A percentile compares a stretch with the other conserved stretches of the same genome.
These are phyloP conservation scores for Funneliformis geosporum DNA, from an alignment of 192 early-diverging fungal species.

Conservation along the genomic window DNA sequence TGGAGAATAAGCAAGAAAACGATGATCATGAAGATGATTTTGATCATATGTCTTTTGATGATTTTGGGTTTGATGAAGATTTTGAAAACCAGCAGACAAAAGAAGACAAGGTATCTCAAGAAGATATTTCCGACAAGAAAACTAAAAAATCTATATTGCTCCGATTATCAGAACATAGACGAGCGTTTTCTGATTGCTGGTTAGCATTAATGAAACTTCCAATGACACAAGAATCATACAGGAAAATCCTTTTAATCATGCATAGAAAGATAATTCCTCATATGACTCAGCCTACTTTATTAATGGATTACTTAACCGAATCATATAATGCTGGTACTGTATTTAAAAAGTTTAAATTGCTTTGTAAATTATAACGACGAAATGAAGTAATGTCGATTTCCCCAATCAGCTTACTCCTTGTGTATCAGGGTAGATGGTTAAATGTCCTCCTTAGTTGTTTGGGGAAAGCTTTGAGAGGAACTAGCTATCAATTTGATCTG, in stretches of 20 bases:
- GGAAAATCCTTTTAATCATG: slow-evolving; percentile 76
- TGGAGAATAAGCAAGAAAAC: slow-evolving; percentile 31
- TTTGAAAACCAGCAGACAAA: background rate
- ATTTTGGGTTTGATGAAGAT: slow-evolving; percentile 18
- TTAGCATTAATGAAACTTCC: slow-evolving; percentile 71
- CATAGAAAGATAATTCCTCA: slow-evolving; percentile 91
- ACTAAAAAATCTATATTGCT: slow-evolving; percentile 13
- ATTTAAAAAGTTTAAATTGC: background rate
- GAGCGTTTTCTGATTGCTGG: slow-evolving; percentile 82
- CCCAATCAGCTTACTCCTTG: too few relatives aligned
- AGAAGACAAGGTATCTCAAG: slow-evolving; percentile 37
- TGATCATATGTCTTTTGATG: slow-evolving; percentile 35
- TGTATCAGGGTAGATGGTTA: too few relatives aligned
- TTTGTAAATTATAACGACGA: background rate
- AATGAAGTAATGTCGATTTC: too few relatives aligned
- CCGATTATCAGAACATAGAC: slow-evolving; percentile 53
- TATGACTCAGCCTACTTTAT: slow-evolving; percentile 69
- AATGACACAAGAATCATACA: slow-evolving; percentile 74
- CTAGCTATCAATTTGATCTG: too few relatives aligned
- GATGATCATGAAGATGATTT: slow-evolving; percentile 37
- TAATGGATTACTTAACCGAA: slow-evolving; percentile 94
- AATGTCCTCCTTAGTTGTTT: too few relatives aligned
- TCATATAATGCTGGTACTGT: slow-evolving; percentile 74
- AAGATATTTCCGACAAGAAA: slow-evolving; percentile 2
- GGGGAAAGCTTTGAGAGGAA: too few relatives aligned